Evolutionary conservation across 225 moss, liverwort and hornwort genomes (phyloP).

Genomic region (Ulota crispa): DNA sequence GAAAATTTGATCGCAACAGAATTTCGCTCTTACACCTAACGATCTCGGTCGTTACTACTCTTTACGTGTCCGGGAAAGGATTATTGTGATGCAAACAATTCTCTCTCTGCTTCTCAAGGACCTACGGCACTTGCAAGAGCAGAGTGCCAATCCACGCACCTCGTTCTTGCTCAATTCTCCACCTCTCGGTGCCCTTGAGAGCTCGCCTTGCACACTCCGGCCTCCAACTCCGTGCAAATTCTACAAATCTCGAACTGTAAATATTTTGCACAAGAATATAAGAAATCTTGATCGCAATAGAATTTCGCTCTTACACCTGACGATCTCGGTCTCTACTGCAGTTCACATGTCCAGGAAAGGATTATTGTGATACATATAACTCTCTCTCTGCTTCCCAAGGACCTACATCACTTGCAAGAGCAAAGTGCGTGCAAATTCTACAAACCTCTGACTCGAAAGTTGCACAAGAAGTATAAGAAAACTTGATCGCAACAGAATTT

Average conservation of each 20-base stretch:
- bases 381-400: too few relatives aligned
- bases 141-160: not conserved
- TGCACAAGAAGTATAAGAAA: not conserved
- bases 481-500: not conserved
- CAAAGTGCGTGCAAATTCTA: constrained; percentile 6
- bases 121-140: not conserved
- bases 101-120: not conserved
- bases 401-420: too few relatives aligned
- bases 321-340: too few relatives aligned
- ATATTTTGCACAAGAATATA: too few relatives aligned
- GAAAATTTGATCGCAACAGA: not conserved
- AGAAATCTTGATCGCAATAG: too few relatives aligned
- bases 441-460: not conserved
- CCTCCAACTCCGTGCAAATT: too few relatives aligned
- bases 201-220: too few relatives aligned
- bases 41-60: not conserved
- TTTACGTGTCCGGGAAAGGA: not conserved
- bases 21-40: fast-evolving
- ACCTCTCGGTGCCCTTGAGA: not conserved
- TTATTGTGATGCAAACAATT: not conserved
- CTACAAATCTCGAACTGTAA: too few relatives aligned
- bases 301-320: too few relatives aligned
- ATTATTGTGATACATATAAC: too few relatives aligned
- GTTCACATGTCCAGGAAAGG: too few relatives aligned
- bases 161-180: constrained; percentile 29